These are phyloP conservation scores for Puccinia novopanici DNA, from an alignment of 1,284 basidiomycete species.

Conservation along the genomic window DNA sequence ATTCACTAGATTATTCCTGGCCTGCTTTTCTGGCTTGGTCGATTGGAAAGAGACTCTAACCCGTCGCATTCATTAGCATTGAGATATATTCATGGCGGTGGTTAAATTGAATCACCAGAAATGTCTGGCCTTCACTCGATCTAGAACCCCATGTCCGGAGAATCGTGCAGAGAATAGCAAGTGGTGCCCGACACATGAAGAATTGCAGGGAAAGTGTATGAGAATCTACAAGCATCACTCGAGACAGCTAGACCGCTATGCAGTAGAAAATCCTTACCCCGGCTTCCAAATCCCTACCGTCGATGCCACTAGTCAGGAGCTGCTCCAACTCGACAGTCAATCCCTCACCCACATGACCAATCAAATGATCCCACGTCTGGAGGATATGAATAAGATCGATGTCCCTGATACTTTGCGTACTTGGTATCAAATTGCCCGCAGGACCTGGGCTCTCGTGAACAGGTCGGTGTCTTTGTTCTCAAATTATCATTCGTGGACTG, in stretches of 20 bases:
- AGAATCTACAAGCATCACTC: constrained; percentile 46
- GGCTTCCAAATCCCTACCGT: background rate
- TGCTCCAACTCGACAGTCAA: background rate
- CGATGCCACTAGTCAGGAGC: background rate
- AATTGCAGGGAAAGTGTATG: constrained; percentile 47
- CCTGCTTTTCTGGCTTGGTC: background rate
- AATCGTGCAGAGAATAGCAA: constrained; percentile 32
- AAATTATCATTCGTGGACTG: background rate
- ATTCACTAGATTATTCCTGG: background rate
- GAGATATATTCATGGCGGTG: background rate
- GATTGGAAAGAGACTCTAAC: constrained; percentile 5
- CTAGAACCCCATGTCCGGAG: constrained; percentile 29
- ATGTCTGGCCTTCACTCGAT: constrained; percentile 45
- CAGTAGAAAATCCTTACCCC: constrained; percentile 32
- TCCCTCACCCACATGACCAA: constrained; percentile 21
- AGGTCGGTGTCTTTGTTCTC: constrained; percentile 3
- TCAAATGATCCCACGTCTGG: constrained; percentile 36
- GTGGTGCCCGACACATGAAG: constrained; percentile 44
- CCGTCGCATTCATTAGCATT: too few species aligned
- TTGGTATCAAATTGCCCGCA: constrained; percentile 38
- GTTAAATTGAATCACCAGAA: constrained; percentile 8
- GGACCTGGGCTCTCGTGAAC: constrained; percentile 43
- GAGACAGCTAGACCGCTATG: constrained; percentile 20
- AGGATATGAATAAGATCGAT: constrained; percentile 25
- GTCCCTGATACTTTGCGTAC: constrained; percentile 25